phyloP scores from a whole-genome alignment of 2,329 filamentous ascomycete species.

The Myriangium duriaei region DNA sequence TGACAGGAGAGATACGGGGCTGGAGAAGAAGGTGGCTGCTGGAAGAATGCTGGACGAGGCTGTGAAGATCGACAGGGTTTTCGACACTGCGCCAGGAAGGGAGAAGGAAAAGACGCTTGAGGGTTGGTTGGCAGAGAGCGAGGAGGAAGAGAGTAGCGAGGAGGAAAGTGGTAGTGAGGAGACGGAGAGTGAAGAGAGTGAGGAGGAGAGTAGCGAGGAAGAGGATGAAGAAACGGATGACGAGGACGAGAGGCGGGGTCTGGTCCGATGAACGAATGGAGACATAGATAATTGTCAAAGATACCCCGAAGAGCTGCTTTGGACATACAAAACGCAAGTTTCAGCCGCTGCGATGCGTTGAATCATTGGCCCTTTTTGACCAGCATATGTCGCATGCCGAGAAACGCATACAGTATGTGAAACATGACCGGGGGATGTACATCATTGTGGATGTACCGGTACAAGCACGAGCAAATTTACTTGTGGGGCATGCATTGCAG shows the following conservation, averaged over 20 bases:
- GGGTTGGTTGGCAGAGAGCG: constrained; percentile 70
- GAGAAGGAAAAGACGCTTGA: constrained; percentile 51
- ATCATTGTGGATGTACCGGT: too few relatives aligned
- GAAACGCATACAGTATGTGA: too few relatives aligned
- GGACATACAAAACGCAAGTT: too few relatives aligned
- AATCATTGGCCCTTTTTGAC: too few relatives aligned
- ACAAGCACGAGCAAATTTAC: too few relatives aligned
- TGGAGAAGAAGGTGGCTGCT: constrained; percentile 37
- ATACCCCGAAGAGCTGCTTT: too few relatives aligned
- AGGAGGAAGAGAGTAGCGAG: constrained; percentile 35
- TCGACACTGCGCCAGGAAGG: constrained; percentile 33
- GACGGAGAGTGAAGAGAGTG: constrained; percentile 39
- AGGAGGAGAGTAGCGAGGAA: constrained; percentile 40
- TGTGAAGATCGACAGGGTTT: constrained; percentile 29
- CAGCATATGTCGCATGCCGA: too few relatives aligned
- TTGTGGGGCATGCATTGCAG: too few relatives aligned
- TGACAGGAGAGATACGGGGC: constrained; percentile 22
- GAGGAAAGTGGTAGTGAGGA: constrained; percentile 40
- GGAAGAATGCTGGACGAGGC: constrained; percentile 52
- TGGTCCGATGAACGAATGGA: too few relatives aligned
- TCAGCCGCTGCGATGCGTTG: too few relatives aligned
- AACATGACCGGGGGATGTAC: too few relatives aligned
- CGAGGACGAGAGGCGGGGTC: constrained; percentile 28
- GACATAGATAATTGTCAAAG: too few relatives aligned
- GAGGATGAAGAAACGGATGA: constrained; percentile 34